These are phyloP conservation scores for Fusarium chuoi DNA, from an alignment of 2,329 filamentous ascomycete species.

Conservation along the genomic window DNA sequence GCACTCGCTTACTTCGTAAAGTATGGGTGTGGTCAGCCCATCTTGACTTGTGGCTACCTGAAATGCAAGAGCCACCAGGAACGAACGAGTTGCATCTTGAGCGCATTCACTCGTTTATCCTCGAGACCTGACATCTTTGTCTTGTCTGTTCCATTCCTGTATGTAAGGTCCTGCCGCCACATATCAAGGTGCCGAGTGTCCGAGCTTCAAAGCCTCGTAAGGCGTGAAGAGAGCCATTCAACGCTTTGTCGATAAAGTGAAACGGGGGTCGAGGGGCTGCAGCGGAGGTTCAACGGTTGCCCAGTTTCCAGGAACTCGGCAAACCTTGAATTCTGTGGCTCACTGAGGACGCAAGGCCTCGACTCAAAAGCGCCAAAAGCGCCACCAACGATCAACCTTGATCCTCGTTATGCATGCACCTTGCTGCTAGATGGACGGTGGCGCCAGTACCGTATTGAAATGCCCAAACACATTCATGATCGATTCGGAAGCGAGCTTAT, in stretches of 20 bases:
- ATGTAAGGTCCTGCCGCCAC: slow-evolving; percentile 14
- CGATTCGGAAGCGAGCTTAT: neutral
- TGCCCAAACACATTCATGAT: neutral
- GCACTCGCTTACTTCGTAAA: slow-evolving; percentile 11
- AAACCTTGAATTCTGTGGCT: slow-evolving; percentile 23
- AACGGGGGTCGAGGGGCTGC: slow-evolving; percentile 2
- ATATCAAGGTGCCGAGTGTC: neutral
- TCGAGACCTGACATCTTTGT: neutral
- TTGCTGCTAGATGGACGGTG: slow-evolving; percentile 9
- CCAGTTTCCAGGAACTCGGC: slow-evolving; percentile 17
- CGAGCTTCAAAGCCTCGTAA: neutral
- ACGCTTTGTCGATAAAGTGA: slow-evolving; percentile 4
- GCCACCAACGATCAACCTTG: slow-evolving; percentile 25
- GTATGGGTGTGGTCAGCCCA: slow-evolving; percentile 17
- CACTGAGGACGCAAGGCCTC: slow-evolving; percentile 2
- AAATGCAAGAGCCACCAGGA: slow-evolving; percentile 15
- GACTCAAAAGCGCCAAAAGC: slow-evolving; percentile 19
- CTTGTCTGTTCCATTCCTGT: slow-evolving; percentile 6
- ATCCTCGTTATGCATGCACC: slow-evolving; percentile 15
- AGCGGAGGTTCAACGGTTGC: slow-evolving; percentile 22
- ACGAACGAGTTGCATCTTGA: neutral
- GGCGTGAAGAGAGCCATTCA: neutral
- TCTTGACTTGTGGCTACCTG: slow-evolving; percentile 27
- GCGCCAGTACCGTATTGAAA: slow-evolving; percentile 8
- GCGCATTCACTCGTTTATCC: neutral